These are phyloP conservation scores for Nothomitra cinnamomea DNA, from an alignment of 2,329 filamentous ascomycete genomes.

Conservation along the genomic window DNA sequence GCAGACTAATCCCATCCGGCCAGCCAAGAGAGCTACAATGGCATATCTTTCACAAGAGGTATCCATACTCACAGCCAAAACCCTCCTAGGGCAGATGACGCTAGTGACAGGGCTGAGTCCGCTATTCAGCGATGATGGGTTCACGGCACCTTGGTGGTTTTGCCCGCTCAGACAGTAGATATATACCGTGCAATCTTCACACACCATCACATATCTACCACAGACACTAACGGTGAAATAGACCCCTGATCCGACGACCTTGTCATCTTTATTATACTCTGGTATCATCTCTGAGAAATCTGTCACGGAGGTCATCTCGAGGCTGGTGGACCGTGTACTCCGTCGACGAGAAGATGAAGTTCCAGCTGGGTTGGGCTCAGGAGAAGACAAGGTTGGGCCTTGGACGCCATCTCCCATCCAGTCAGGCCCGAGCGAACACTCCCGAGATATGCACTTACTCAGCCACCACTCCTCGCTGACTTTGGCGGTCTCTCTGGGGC, in stretches of 20 bases:
- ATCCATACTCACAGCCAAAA: conserved; percentile 46
- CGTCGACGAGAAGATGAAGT: not conserved
- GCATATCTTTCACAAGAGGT: conserved; percentile 36
- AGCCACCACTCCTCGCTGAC: conserved; percentile 21
- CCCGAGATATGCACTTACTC: conserved; percentile 30
- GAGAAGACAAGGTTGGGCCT: conserved; percentile 9
- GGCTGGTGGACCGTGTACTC: not conserved
- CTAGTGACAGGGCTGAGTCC: conserved; percentile 30
- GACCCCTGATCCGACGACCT: conserved; percentile 14
- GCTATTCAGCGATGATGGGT: conserved; percentile 7
- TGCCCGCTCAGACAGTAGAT: conserved; percentile 32
- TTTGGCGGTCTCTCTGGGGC: not conserved
- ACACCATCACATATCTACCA: conserved; percentile 38
- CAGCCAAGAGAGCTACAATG: conserved; percentile 41
- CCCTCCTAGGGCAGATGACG: conserved; percentile 37
- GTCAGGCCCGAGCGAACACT: conserved; percentile 27
- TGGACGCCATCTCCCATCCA: conserved; percentile 23
- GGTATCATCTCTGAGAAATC: conserved; percentile 11
- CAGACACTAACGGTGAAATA: conserved; percentile 39
- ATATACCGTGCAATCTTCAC: conserved; percentile 35
- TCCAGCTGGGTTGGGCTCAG: not conserved
- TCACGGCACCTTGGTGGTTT: conserved; percentile 5
- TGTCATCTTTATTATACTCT: conserved; percentile 8
- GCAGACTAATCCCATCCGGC: conserved; percentile 42
- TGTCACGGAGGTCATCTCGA: conserved; percentile 8